Percentiles rank a stretch among this genome's conserved stretches.
Conservation (phyloP, 2,329 filamentous ascomycete genomes). For the Cercospora beticola region DNA sequence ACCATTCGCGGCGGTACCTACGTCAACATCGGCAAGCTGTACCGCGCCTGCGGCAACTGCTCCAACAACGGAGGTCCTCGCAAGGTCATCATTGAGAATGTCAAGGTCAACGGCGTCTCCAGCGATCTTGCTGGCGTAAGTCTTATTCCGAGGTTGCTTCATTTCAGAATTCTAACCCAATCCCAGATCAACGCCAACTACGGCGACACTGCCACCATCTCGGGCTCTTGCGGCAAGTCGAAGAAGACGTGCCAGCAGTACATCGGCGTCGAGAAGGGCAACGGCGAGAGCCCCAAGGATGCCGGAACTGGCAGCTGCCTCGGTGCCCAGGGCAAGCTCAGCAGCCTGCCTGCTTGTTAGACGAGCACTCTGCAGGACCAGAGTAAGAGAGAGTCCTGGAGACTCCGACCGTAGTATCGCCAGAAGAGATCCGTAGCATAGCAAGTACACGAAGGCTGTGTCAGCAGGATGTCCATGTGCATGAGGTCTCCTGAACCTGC, state of each 20-base stretch:
- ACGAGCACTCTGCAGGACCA: neutral
- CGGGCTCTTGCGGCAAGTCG: slow-evolving; percentile 20
- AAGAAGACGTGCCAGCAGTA: slow-evolving; percentile 25
- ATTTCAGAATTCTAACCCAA: neutral
- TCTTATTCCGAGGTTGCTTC: neutral
- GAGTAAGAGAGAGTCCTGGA: neutral
- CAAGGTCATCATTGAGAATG: slow-evolving; percentile 22
- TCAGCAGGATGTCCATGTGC: neutral
- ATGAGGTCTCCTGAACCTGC: neutral
- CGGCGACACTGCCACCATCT: slow-evolving; percentile 23
- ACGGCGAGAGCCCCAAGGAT: slow-evolving; percentile 13
- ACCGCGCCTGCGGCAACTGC: slow-evolving; percentile 55
- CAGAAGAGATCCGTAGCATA: neutral
- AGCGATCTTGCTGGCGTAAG: slow-evolving; percentile 24
- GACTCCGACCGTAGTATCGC: neutral
- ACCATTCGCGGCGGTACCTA: slow-evolving; percentile 47
- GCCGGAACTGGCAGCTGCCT: slow-evolving; percentile 16
- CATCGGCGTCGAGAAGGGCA: slow-evolving; percentile 20
- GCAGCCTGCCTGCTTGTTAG: slow-evolving; percentile 18
- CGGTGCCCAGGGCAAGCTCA: slow-evolving; percentile 17
- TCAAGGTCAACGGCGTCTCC: slow-evolving; percentile 22
- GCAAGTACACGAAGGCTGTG: neutral
- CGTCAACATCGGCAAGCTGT: slow-evolving; percentile 50
- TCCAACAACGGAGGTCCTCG: slow-evolving; percentile 31
- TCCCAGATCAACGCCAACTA: slow-evolving; percentile 18